phyloP scores from a whole-genome alignment of 371 early-diverging fungal species.

The Synchytrium microbalum region DNA sequence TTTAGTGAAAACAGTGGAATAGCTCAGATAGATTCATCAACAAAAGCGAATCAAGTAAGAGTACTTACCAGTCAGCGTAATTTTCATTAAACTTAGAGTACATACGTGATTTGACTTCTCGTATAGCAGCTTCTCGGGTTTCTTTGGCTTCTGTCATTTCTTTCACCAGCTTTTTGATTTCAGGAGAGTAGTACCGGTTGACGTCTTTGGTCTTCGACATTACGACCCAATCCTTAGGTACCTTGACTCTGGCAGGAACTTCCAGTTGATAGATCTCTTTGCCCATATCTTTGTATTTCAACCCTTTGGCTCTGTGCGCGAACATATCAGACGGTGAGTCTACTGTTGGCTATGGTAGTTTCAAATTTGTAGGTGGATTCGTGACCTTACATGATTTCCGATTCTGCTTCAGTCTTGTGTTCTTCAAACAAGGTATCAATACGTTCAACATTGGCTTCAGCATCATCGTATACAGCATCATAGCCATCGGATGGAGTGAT shows the following conservation, averaged over 20 bases:
- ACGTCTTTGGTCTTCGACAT: conserved; percentile 75
- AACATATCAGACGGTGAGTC: no score
- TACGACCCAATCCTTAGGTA: conserved; percentile 72
- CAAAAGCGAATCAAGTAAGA: not conserved
- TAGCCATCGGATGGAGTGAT: conserved; percentile 46
- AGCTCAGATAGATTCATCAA: not conserved
- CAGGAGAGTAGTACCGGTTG: conserved; percentile 79
- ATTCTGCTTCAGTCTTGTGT: conserved; percentile 55
- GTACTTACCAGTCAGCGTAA: conserved; percentile 46
- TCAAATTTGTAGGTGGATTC: no score
- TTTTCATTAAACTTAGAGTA: conserved; percentile 72
- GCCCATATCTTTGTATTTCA: conserved; percentile 81
- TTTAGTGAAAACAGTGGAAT: not conserved
- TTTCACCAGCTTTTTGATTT: conserved; percentile 57
- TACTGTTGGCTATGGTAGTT: no score
- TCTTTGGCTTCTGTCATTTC: conserved; percentile 80
- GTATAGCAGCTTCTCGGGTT: conserved; percentile 59
- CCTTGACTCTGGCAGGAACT: conserved; percentile 64
- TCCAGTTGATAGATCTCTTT: conserved; percentile 96
- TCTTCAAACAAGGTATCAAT: conserved; percentile 57
- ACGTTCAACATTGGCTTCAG: conserved; percentile 41
- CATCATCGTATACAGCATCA: conserved; percentile 68
- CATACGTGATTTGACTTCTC: conserved; percentile 58
- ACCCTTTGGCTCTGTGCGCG: no score
- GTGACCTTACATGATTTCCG: conserved; percentile 52